Base-by-base conservation (phyloP, 345 rosid genomes). In the Bruguiera sexangula region DNA sequence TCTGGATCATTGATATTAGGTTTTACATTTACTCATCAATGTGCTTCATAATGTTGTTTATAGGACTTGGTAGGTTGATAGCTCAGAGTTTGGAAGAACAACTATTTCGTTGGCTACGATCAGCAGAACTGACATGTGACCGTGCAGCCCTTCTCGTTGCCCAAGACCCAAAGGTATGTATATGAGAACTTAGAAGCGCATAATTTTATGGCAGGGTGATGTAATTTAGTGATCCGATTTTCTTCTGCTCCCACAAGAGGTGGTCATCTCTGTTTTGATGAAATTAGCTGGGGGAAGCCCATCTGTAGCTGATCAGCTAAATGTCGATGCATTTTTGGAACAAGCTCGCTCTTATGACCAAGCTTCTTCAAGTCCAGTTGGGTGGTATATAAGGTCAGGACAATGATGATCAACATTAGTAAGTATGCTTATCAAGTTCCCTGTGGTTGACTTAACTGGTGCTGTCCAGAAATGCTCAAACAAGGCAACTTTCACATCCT, bases 121-220 rank as follows among this genome's bases (percentile, higher is more conserved):
- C 97, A 65, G 97, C 98, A 57, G 98, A 94, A 85, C 78, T 94
- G 53, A 94, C 98, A 63, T 94, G 98, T 73, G 98, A 94, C 73
- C 96, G 96, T 57, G 98, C 97, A 67, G 98, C 98, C 6, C 98
- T 94, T 81, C 97, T 94, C 18, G 98, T 94, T 29, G 91, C 95
- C 62, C 96, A 91, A 73, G 95, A 94, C 74, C 88, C 97, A 60
- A 94, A 89, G 95, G 98, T 94, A 78, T 29, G 46, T 36, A 60
- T 62, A 29, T 31, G 39, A 54, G 60, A 65, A 27, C 48, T 58
- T 39, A 32, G 39, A 46, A 46, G 16, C 24, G 10, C 18, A 46
- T 11, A 62, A 19, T 16, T 21, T 65, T 15, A 4, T 50, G 26
- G 8, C 5, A 16, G 9, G 26, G 46, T 31, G 11, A 51, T 78